Conservation (phyloP, 2,329 filamentous ascomycete species). For the Proliferodiscus dingleyae region DNA sequence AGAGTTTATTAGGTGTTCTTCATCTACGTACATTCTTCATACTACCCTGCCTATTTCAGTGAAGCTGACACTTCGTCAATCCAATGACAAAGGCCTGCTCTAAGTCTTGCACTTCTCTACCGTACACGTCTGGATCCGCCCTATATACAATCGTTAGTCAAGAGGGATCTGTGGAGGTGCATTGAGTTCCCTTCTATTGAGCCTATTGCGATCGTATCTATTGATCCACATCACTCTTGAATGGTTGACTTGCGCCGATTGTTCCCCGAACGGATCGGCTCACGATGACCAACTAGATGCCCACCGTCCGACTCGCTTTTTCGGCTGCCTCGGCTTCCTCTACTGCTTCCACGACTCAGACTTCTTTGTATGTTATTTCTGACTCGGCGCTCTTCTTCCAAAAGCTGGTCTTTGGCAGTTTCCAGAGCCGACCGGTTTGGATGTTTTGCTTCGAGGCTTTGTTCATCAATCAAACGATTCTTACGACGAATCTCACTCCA, state of each 20-base stretch:
- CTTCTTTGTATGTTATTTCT: slow-evolving; percentile 17
- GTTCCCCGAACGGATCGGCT: slow-evolving; percentile 17
- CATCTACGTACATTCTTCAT: not conserved
- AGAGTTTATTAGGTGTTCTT: not conserved
- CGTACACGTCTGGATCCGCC: slow-evolving; percentile 11
- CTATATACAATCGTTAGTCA: slow-evolving; percentile 16
- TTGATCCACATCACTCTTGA: slow-evolving; percentile 4
- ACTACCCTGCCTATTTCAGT: not conserved
- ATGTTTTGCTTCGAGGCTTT: slow-evolving; percentile 28
- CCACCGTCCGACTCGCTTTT: slow-evolving; percentile 16
- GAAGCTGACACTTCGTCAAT: slow-evolving; percentile 11
- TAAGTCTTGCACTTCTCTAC: slow-evolving; percentile 13
- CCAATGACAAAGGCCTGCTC: slow-evolving; percentile 16
- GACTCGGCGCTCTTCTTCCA: slow-evolving; percentile 21
- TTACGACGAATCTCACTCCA: slow-evolving; percentile 68
- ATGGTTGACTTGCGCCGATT: slow-evolving; percentile 12
- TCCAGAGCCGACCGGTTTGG: slow-evolving; percentile 26
- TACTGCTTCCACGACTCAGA: slow-evolving; percentile 13
- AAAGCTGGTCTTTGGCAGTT: slow-evolving; percentile 19
- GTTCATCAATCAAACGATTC: slow-evolving; percentile 51
- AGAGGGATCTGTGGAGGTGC: slow-evolving; percentile 4
- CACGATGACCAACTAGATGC: slow-evolving; percentile 21
- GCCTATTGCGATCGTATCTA: not conserved
- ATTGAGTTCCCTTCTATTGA: not conserved
- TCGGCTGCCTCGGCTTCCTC: slow-evolving; percentile 11